A percentile compares a stretch with the other conserved stretches of the same genome.
Conservation (phyloP, 345 rosid species). For the Raphanus raphanistrum region DNA sequence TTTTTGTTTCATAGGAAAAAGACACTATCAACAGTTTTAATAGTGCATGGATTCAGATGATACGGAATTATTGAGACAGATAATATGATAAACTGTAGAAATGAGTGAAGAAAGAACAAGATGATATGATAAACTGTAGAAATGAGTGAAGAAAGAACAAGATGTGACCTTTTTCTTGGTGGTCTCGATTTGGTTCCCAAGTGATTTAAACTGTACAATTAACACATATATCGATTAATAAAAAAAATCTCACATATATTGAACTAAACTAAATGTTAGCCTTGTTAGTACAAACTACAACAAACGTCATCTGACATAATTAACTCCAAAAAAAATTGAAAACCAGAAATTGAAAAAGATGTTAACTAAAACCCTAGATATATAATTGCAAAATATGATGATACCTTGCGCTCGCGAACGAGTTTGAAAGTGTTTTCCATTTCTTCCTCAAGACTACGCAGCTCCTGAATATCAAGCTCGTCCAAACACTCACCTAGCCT, state of each 20-base stretch:
- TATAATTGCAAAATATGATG: not conserved
- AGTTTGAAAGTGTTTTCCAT: conserved; percentile 47
- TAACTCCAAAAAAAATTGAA: not conserved
- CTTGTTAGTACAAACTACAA: not conserved
- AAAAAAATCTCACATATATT: not conserved
- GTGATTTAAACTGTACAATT: conserved; percentile 42
- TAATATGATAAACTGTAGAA: not conserved
- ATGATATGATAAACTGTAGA: not conserved
- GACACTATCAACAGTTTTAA: not conserved
- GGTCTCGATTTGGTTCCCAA: conserved; percentile 59
- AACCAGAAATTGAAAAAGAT: not conserved
- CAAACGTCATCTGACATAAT: not conserved
- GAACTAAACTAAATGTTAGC: conserved; percentile 12
- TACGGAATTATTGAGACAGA: conserved; percentile 4
- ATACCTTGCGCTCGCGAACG: conserved; percentile 70
- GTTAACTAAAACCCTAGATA: conserved; percentile 32
- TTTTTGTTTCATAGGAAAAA: not conserved
- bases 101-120: conserved; percentile 2
- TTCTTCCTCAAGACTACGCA: conserved; percentile 57
- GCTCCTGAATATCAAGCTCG: conserved; percentile 49
- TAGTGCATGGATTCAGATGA: not conserved
- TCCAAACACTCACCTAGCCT: conserved; percentile 69
- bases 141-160: conserved; percentile 9
- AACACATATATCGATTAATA: conserved; percentile 5
- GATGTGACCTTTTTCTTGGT: conserved; percentile 59